phyloP scores from a whole-genome alignment of 164 flowering plant species.

The Litsea cubeba region DNA sequence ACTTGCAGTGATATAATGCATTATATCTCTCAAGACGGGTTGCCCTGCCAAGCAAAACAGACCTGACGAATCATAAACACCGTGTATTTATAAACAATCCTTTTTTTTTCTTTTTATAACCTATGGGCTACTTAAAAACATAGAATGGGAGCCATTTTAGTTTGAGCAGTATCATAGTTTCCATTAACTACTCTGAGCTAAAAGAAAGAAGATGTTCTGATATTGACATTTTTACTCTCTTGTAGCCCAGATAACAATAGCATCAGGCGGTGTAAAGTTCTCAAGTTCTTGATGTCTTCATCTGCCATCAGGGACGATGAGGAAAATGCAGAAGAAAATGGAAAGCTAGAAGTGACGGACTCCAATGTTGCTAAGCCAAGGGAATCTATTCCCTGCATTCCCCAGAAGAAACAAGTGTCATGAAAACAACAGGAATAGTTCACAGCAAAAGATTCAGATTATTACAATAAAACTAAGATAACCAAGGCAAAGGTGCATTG shows the following conservation, averaged over 20 bases:
- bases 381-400: conserved; percentile 80
- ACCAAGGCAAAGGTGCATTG: background rate
- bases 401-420: conserved; percentile 5
- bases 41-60: background rate
- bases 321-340: conserved; percentile 29
- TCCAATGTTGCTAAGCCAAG: conserved; percentile 71
- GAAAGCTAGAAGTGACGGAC: conserved; percentile 42
- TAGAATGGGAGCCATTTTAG: background rate
- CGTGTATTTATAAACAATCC: background rate
- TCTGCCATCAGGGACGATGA: conserved; percentile 42
- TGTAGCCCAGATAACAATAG: conserved; percentile 48
- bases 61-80: background rate
- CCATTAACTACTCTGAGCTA: background rate
- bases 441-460: background rate
- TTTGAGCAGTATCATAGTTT: background rate
- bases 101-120: too few relatives aligned
- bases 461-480: background rate
- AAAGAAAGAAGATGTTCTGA: conserved; percentile 24
- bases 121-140: background rate
- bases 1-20: background rate
- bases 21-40: background rate
- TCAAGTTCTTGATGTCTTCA: conserved; percentile 68
- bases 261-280: conserved; percentile 59
- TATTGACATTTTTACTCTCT: conserved; percentile 19
- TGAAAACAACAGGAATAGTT: background rate